phyloP scores from a whole-genome alignment of 805 yeast genomes.

The Pichia insulana region DNA sequence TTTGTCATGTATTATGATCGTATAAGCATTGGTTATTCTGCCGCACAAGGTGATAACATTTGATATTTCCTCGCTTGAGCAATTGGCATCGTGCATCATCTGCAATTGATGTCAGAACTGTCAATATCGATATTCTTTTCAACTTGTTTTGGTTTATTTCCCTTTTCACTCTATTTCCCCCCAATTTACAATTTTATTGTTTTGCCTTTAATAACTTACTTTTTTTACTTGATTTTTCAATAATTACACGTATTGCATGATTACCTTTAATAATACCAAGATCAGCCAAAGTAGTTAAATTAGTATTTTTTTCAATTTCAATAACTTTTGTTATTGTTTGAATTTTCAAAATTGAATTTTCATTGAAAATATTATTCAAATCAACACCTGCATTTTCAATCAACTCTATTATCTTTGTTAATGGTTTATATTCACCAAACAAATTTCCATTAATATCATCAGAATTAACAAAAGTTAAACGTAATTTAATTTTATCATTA shows the following conservation, averaged over 20 bases:
- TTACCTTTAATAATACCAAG: constrained; percentile 2
- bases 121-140: too few relatives aligned
- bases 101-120: too few relatives aligned
- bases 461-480: background rate
- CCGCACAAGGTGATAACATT: constrained; percentile 36
- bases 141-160: background rate
- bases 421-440: background rate
- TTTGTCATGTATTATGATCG: constrained; percentile 28
- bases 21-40: constrained; percentile 26
- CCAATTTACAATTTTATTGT: background rate
- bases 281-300: background rate
- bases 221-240: background rate
- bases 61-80: constrained; percentile 46
- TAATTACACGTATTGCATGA: constrained; percentile 2
- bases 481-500: background rate
- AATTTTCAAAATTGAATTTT: background rate
- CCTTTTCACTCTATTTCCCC: background rate
- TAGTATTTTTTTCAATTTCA: background rate
- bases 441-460: background rate
- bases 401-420: background rate
- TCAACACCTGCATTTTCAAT: background rate
- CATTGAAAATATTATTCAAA: background rate
- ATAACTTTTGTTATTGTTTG: constrained; percentile 3
- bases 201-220: background rate
- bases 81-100: constrained; percentile 15